These are phyloP conservation scores for Coemansia sp. DNA, from an alignment of 192 early-diverging fungal genomes.

Conservation along the genomic window DNA sequence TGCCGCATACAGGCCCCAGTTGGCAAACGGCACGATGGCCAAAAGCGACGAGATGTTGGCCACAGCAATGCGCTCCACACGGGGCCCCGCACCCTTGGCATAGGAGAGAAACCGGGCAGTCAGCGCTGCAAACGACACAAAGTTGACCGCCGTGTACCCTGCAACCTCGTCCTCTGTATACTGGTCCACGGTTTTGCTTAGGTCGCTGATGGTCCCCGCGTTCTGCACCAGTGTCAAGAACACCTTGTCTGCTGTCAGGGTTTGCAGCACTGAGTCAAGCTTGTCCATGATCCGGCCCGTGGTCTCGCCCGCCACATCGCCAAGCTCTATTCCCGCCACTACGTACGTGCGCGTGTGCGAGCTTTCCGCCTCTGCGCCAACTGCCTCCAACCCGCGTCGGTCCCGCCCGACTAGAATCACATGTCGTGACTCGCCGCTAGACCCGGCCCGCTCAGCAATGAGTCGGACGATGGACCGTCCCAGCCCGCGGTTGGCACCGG, in stretches of 20 bases:
- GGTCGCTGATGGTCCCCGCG: conserved; percentile 68
- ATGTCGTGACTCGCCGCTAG: conserved; percentile 20
- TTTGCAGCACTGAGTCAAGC: background rate
- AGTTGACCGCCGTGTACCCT: conserved; percentile 56
- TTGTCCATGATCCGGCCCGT: conserved; percentile 8
- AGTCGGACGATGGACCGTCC: conserved; percentile 53
- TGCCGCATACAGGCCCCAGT: conserved; percentile 78
- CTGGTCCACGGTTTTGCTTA: conserved; percentile 57
- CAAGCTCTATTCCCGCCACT: conserved; percentile 13
- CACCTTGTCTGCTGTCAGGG: background rate
- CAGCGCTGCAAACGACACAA: conserved; percentile 55
- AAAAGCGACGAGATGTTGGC: conserved; percentile 79
- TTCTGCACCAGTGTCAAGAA: conserved; percentile 64
- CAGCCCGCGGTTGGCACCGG: conserved; percentile 66
- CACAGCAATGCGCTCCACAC: conserved; percentile 36
- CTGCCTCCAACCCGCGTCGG: conserved; percentile 23
- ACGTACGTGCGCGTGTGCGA: conserved; percentile 11
- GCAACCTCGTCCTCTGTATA: conserved; percentile 50
- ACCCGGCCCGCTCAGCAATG: conserved; percentile 27
- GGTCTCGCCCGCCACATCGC: background rate
- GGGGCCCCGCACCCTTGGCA: background rate
- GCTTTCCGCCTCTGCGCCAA: conserved; percentile 9
- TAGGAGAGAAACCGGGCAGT: conserved; percentile 31
- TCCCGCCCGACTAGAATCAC: conserved; percentile 62
- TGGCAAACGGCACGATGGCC: conserved; percentile 67